These are phyloP conservation scores for Ochromonadaceae sp. DNA, from an alignment of 352 stramenopile genomes.

Conservation along the genomic window DNA sequence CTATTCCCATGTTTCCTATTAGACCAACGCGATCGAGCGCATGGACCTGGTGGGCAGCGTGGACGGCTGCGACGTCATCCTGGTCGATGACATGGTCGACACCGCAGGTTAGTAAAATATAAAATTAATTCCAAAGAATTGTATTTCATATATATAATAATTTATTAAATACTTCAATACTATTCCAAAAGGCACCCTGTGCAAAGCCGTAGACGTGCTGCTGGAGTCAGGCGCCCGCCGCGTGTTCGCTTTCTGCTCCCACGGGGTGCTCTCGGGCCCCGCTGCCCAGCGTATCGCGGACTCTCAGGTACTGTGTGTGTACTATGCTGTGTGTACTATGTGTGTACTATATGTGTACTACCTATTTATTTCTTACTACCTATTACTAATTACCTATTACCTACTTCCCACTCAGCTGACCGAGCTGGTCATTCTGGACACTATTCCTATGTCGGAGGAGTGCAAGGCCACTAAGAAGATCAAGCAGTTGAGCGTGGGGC, in stretches of 20 bases:
- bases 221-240: slow-evolving; percentile 81
- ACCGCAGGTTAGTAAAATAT: slow-evolving; percentile 58
- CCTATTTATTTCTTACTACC: background rate
- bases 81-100: slow-evolving; percentile 99
- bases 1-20: background rate
- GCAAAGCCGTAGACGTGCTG: slow-evolving; percentile 92
- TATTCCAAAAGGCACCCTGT: slow-evolving; percentile 47
- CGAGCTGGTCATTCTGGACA: slow-evolving; percentile 71
- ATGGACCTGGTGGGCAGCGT: slow-evolving; percentile 99
- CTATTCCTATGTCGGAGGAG: slow-evolving; percentile 49
- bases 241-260: slow-evolving; percentile 97
- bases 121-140: background rate
- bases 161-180: background rate
- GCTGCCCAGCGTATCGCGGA: slow-evolving; percentile 69
- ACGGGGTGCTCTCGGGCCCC: slow-evolving; percentile 88
- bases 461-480: slow-evolving; percentile 87
- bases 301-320: no score
- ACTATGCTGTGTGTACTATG: no score
- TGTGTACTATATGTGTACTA: no score
- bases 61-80: slow-evolving; percentile 95
- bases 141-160: background rate
- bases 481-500: slow-evolving; percentile 90
- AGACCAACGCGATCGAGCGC: slow-evolving; percentile 83
- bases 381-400: background rate
- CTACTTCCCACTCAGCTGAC: no score